phyloP scores from a whole-genome alignment of 805 yeast species.

The Monosporozyma yasuniensis region DNA sequence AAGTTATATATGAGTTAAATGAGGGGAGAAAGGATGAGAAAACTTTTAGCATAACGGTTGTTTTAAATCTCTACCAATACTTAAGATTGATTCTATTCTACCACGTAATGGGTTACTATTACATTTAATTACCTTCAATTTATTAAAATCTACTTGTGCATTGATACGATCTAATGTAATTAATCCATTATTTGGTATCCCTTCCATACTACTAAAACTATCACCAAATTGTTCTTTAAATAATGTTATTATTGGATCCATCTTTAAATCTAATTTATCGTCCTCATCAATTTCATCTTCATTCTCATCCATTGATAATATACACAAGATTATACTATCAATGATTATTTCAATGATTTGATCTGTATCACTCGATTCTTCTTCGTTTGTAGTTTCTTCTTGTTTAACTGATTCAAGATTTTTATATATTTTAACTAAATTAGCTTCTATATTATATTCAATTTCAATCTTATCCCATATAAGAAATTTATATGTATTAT shows the following conservation, averaged over 20 bases:
- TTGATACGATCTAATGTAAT: constrained; percentile 60
- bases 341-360: background rate
- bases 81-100: constrained; percentile 66
- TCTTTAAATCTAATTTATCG: background rate
- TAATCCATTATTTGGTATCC: constrained; percentile 19
- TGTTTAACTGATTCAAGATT: background rate
- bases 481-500: background rate
- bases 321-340: background rate
- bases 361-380: background rate
- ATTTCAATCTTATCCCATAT: background rate
- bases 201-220: background rate
- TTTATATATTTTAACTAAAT: background rate
- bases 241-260: constrained; percentile 29
- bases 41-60: background rate
- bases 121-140: constrained; percentile 54
- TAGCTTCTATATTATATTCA: background rate
- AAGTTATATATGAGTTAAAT: background rate
- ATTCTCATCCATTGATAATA: background rate
- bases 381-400: background rate
- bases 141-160: constrained; percentile 55
- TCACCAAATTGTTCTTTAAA: constrained; percentile 81
- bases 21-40: background rate
- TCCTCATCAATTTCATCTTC: background rate
- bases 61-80: constrained; percentile 46
- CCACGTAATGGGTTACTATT: constrained; percentile 61